These are phyloP conservation scores for Spiraea crenata DNA, from an alignment of 331 rosid species.

Conservation along the genomic window DNA sequence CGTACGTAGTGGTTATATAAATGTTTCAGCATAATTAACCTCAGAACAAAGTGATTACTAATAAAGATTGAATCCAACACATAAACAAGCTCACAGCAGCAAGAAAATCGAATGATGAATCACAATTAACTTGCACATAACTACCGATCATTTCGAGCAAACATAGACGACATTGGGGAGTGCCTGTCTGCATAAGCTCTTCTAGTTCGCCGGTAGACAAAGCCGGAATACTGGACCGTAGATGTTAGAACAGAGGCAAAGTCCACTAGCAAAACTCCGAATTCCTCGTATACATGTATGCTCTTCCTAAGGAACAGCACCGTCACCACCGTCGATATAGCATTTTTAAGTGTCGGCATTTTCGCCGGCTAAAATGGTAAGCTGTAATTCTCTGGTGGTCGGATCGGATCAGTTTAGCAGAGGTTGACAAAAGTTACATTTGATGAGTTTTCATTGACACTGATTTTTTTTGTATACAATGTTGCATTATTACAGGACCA, in stretches of 20 bases:
- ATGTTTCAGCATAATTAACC: too few relatives aligned
- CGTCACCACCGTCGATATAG: slow-evolving; percentile 29
- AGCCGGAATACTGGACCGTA: background rate
- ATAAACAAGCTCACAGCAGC: too few relatives aligned
- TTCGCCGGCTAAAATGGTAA: background rate
- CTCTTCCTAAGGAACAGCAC: slow-evolving; percentile 50
- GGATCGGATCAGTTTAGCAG: too few relatives aligned
- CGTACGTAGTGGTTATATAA: too few relatives aligned
- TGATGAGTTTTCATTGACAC: background rate
- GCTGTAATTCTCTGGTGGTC: background rate
- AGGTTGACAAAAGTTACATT: background rate
- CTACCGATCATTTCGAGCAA: slow-evolving; percentile 56
- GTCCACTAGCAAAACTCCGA: slow-evolving; percentile 29
- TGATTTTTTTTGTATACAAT: background rate
- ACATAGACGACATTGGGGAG: slow-evolving; percentile 48
- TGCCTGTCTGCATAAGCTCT: background rate
- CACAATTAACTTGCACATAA: background rate
- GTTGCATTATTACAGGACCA: background rate
- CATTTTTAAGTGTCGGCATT: slow-evolving; percentile 43
- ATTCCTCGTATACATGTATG: slow-evolving; percentile 37
- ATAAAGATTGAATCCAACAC: too few relatives aligned
- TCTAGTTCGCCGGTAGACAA: background rate
- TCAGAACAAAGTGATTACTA: too few relatives aligned
- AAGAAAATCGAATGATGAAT: background rate
- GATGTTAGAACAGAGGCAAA: slow-evolving; percentile 9